Evolutionary conservation across 345 rosid species (phyloP), one percentile per base, ranked within the genome.

Genomic region (Lepidium didymum): DNA sequence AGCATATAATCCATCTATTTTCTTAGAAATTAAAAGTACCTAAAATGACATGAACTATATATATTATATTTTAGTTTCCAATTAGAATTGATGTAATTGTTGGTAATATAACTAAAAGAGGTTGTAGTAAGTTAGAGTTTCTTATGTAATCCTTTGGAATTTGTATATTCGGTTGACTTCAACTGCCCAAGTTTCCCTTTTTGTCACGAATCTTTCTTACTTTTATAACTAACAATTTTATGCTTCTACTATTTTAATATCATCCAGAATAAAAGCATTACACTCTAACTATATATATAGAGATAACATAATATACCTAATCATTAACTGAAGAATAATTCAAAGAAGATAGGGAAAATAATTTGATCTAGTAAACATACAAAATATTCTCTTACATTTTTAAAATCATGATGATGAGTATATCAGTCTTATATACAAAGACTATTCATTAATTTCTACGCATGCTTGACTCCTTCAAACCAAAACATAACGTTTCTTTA

Each of bases 401-500:
- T 1, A 6, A 7, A 29, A 29, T 29, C 33, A 14, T 35, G 52
- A 8, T 43, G 12, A 47, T 4, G 65, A 15, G 49, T 16, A 25
- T 27, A 25, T 27, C 66, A 49, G 51, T 60, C 67, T 42, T 34
- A 2, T 33, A 61, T 49, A 40, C 37, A 35, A 10, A 36, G 61
- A 61, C 62, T 36, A 19, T 70, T 60, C 61, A 19, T 61, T 61
- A 0, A 14, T 11, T 43, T 34, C 16, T 8, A 6, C 38, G 11
- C 14, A 42, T 16, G 1, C 40, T 52, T 70, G 68, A 70, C 42
- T 70, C 29, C 41, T 70, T 62, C 63, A 53, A 70, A 44, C 63
- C 34, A 62, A 41, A 14, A 61, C 23, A 60, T 50, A 37, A 18
- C 44, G 27, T 11, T 40, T 12, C 1, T 5, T 68, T 23, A n/a